Percentiles rank a stretch among this genome's conserved stretches.
Conservation (phyloP, 2,329 filamentous ascomycete species). For the Venturia pyrina region DNA sequence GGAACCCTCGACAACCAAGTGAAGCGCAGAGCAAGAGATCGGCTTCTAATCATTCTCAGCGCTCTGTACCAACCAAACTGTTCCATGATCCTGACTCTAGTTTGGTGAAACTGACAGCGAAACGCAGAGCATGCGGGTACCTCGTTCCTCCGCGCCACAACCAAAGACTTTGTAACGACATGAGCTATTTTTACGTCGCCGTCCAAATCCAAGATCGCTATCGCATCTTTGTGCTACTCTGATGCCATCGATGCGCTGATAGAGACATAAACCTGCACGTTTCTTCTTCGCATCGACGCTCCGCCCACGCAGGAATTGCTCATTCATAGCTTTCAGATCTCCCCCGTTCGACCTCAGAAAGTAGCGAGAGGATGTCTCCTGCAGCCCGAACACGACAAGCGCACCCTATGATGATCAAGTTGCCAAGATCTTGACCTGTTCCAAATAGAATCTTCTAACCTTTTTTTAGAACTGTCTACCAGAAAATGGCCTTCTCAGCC, state of each 20-base stretch:
- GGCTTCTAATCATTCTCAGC: not conserved
- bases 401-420: not conserved
- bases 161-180: not conserved
- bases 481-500: not conserved
- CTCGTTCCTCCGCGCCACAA: not conserved
- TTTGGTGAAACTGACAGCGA: constrained; percentile 1
- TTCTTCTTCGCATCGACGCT: not conserved
- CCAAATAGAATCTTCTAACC: not conserved
- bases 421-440: not conserved
- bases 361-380: not conserved
- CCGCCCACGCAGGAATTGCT: not conserved
- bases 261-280: not conserved
- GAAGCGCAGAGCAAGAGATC: not conserved
- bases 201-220: not conserved
- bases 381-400: not conserved
- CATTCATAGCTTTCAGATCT: not conserved
- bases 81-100: not conserved
- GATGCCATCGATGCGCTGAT: not conserved
- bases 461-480: not conserved
- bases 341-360: not conserved
- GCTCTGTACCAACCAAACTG: not conserved
- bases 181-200: not conserved
- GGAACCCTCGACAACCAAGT: not conserved
- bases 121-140: not conserved
- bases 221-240: not conserved